phyloP scores from a whole-genome alignment of 1,284 basidiomycete genomes.

The Trichosporon asahii region DNA sequence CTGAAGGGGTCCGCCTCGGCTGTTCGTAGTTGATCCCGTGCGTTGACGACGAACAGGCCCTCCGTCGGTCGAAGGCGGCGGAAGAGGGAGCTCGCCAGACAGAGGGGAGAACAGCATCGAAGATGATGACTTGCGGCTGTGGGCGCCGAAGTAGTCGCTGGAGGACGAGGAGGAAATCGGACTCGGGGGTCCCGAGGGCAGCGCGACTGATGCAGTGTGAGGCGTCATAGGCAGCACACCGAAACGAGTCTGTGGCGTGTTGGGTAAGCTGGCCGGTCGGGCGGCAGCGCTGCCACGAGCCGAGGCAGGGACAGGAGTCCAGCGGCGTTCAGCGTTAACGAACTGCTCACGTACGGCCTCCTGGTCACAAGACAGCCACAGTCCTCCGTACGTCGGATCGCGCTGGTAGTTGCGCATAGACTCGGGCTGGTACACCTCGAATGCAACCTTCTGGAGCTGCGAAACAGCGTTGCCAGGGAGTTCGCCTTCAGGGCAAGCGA shows the following conservation, averaged over 20 bases:
- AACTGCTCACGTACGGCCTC: conserved; percentile 37
- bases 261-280: conserved; percentile 37
- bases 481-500: conserved; percentile 68
- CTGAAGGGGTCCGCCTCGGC: conserved; percentile 28
- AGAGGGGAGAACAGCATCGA: conserved; percentile 39
- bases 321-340: conserved; percentile 34
- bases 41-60: conserved; percentile 43
- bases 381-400: conserved; percentile 34
- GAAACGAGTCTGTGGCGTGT: conserved; percentile 41
- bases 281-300: conserved; percentile 15
- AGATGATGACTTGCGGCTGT: conserved; percentile 42
- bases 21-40: conserved; percentile 35
- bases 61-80: conserved; percentile 37
- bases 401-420: conserved; percentile 20
- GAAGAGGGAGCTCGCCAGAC: conserved; percentile 28
- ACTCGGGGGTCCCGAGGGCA: conserved; percentile 44
- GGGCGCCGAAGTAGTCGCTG: conserved; percentile 44
- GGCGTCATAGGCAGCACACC: conserved; percentile 51
- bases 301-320: conserved; percentile 29
- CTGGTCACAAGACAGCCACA: conserved; percentile 46
- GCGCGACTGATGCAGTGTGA: conserved; percentile 29
- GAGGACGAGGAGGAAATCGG: conserved; percentile 38
- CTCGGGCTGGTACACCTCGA: conserved; percentile 72
- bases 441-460: conserved; percentile 87
- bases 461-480: conserved; percentile 89